Conservation (phyloP, 805 yeast species). For the Huiozyma naganishii region DNA sequence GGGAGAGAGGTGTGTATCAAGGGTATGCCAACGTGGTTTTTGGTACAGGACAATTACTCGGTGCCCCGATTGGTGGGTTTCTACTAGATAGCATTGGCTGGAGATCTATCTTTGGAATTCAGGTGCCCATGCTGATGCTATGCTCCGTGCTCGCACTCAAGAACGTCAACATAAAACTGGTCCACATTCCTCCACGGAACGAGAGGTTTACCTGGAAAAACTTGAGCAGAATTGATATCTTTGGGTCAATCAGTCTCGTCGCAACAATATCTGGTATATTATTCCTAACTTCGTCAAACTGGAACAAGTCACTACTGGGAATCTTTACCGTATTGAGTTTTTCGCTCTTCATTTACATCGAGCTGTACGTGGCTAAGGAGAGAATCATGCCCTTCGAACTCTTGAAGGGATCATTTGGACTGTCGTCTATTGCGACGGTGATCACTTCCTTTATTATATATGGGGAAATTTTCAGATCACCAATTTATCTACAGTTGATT, state of each 20-base stretch:
- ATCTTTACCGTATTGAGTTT: conserved; percentile 25
- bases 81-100: conserved; percentile 51
- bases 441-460: conserved; percentile 32
- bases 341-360: conserved; percentile 27
- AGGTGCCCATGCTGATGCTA: conserved; percentile 36
- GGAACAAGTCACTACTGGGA: conserved; percentile 30
- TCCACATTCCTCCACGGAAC: conserved; percentile 38
- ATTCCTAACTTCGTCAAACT: conserved; percentile 39
- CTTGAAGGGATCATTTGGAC: conserved; percentile 43
- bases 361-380: conserved; percentile 31
- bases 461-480: conserved; percentile 45
- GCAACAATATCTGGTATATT: conserved; percentile 36
- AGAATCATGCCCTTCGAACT: conserved; percentile 52
- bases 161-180: conserved; percentile 33
- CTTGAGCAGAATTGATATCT: conserved; percentile 50
- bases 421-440: conserved; percentile 42
- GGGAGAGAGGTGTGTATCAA: conserved; percentile 72
- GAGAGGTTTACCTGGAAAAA: conserved; percentile 37
- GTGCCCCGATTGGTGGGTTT: conserved; percentile 59
- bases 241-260: conserved; percentile 57
- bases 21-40: conserved; percentile 71
- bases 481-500: conserved; percentile 46
- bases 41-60: conserved; percentile 64
- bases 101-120: conserved; percentile 45
- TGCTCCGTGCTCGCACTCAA: conserved; percentile 30